A percentile compares a stretch with the other conserved stretches of the same genome.
Evolutionary conservation across 352 stramenopile species (phyloP).

Genomic region (Thalassiosira mediterranea): DNA sequence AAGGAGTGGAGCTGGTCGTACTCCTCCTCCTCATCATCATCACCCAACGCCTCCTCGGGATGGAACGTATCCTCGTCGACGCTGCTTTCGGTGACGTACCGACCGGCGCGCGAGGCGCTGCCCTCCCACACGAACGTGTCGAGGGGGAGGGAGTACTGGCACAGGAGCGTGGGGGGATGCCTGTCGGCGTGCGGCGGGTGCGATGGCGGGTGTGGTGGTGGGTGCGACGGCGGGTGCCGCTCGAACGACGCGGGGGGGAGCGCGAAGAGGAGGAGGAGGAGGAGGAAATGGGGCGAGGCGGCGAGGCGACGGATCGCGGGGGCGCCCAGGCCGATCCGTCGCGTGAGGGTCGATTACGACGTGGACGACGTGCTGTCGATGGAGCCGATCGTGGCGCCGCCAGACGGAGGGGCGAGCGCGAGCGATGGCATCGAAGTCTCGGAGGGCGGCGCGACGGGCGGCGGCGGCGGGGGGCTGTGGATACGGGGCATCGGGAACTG

Average conservation of each 20-base stretch:
- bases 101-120: slow-evolving; percentile 42
- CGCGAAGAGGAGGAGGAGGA: slow-evolving; percentile 1
- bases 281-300: slow-evolving; percentile 12
- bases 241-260: neutral
- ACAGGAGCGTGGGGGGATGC: slow-evolving; percentile 38
- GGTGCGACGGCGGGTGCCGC: neutral
- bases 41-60: too few relatives aligned
- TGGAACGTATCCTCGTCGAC: slow-evolving; percentile 57
- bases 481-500: slow-evolving; percentile 69
- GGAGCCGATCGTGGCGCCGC: slow-evolving; percentile 35
- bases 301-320: slow-evolving; percentile 32
- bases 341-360: slow-evolving; percentile 48
- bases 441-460: neutral
- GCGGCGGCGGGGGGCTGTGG: slow-evolving; percentile 27
- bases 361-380: slow-evolving; percentile 50
- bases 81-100: slow-evolving; percentile 51
- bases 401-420: neutral
- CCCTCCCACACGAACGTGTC: slow-evolving; percentile 52
- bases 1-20: slow-evolving; percentile 50
- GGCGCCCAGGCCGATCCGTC: slow-evolving; percentile 43
- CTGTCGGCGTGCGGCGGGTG: slow-evolving; percentile 6
- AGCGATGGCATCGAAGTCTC: neutral
- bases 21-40: slow-evolving; percentile 38
- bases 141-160: slow-evolving; percentile 31
- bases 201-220: slow-evolving; percentile 14